These are phyloP conservation scores for Setaria viridis DNA, from an alignment of 202 grass and related monocot genomes.

Conservation along the genomic window DNA sequence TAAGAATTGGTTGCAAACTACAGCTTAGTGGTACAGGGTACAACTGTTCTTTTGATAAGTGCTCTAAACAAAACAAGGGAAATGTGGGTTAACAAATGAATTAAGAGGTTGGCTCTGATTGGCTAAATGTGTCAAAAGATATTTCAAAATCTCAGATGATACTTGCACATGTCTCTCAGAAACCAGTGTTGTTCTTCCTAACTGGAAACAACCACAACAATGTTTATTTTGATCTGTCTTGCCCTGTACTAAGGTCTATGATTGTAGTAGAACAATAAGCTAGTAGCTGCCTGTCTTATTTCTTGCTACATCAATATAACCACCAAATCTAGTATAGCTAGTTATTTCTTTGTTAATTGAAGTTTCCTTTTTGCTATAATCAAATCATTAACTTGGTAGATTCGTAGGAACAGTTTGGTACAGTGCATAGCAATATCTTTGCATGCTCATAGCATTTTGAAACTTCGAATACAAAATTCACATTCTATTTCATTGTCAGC, in stretches of 20 bases:
- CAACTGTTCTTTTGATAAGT: constrained; percentile 16
- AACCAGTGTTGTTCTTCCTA: neutral
- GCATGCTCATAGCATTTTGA: neutral
- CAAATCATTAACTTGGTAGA: neutral
- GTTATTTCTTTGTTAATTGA: neutral
- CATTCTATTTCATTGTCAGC: neutral
- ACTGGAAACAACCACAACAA: neutral
- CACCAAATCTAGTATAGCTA: neutral
- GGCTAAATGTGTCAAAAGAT: neutral
- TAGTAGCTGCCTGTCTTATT: neutral
- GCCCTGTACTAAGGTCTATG: neutral
- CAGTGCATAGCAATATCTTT: neutral
- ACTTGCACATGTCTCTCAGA: neutral
- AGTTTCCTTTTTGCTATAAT: neutral
- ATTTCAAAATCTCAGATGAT: constrained; percentile 8
- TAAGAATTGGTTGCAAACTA: neutral
- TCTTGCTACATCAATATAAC: neutral
- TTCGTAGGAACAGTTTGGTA: neutral
- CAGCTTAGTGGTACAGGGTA: neutral
- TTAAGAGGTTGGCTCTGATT: neutral
- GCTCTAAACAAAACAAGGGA: neutral
- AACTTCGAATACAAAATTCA: neutral
- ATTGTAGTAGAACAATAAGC: neutral
- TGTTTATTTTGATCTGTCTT: neutral
- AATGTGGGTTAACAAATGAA: constrained; percentile 6